A percentile compares a stretch with the other conserved stretches of the same genome.
Conservation (phyloP, 2,329 filamentous ascomycete genomes). For the Penicillium sp. region DNA sequence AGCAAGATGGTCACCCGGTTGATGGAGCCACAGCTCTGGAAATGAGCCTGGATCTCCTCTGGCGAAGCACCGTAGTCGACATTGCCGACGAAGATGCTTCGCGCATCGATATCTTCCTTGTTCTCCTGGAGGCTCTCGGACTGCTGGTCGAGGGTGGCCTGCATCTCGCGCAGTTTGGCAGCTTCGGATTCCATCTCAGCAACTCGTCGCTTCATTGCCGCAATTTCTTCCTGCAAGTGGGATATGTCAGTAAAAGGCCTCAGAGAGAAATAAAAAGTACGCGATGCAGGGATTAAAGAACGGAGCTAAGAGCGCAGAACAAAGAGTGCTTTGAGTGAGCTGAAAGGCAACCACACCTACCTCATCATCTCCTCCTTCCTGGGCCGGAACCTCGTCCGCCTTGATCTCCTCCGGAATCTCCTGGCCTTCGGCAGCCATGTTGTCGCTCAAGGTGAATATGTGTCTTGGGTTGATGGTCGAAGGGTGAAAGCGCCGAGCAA, state of each 20-base stretch:
- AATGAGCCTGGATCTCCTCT: constrained; percentile 97
- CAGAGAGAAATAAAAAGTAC: not conserved
- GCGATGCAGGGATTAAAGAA: not conserved
- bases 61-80: constrained; percentile 97
- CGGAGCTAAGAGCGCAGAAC: not conserved
- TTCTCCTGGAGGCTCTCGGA: constrained; percentile 81
- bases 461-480: not conserved
- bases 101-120: constrained; percentile 91
- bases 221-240: constrained; percentile 68
- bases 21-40: constrained; percentile 95
- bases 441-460: constrained; percentile 12
- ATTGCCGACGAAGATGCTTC: constrained; percentile 97
- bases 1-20: constrained; percentile 96
- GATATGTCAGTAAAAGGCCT: constrained; percentile 8
- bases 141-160: constrained; percentile 80
- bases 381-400: constrained; percentile 39
- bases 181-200: constrained; percentile 91
- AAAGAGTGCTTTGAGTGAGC: constrained; percentile 5
- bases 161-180: constrained; percentile 83
- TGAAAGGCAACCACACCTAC: constrained; percentile 29
- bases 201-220: constrained; percentile 81
- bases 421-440: constrained; percentile 39
- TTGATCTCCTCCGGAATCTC: constrained; percentile 38
- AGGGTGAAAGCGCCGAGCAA: constrained; percentile 8
- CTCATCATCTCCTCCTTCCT: constrained; percentile 49